phyloP scores from a whole-genome alignment of 1,284 basidiomycete species.

The Sphaerobolus stellatus region DNA sequence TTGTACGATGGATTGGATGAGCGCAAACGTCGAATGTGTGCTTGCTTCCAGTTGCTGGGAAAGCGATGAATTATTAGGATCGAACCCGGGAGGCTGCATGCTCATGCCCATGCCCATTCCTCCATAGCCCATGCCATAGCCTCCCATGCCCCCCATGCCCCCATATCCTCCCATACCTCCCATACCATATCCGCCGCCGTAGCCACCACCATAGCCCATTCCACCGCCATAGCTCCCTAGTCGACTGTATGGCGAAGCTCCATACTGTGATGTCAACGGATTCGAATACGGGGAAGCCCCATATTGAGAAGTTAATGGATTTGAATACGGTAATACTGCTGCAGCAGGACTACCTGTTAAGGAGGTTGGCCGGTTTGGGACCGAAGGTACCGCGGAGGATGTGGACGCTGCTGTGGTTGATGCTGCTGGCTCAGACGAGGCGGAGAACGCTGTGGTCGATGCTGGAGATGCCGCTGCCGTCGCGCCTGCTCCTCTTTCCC shows the following conservation, averaged over 20 bases:
- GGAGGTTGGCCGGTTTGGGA: slow-evolving; percentile 49
- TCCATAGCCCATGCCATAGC: slow-evolving; percentile 35
- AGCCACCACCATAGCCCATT: slow-evolving; percentile 31
- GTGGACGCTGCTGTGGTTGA: slow-evolving; percentile 23
- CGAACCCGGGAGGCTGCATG: slow-evolving; percentile 23
- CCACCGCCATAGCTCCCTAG: slow-evolving; percentile 42
- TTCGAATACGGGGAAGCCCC: slow-evolving; percentile 29
- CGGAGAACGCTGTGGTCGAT: slow-evolving; percentile 25
- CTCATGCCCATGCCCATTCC: slow-evolving; percentile 39
- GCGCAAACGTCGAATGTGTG: slow-evolving; percentile 90
- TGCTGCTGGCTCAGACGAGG: no score
- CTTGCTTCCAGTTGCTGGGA: slow-evolving; percentile 87
- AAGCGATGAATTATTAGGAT: slow-evolving; percentile 57
- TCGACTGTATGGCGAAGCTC: slow-evolving; percentile 49
- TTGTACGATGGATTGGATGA: slow-evolving; percentile 93
- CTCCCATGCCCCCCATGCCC: slow-evolving; percentile 38
- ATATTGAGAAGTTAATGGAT: slow-evolving; percentile 16
- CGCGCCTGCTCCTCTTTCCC: slow-evolving; percentile 61
- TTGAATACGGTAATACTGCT: slow-evolving; percentile 25
- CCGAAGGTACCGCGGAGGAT: slow-evolving; percentile 31
- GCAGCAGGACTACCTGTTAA: slow-evolving; percentile 33
- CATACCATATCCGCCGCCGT: slow-evolving; percentile 22
- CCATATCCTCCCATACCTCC: slow-evolving; percentile 50
- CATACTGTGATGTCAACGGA: slow-evolving; percentile 40
- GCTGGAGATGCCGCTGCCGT: slow-evolving; percentile 32